Evolutionary conservation across 2,329 filamentous ascomycete genomes (phyloP), one percentile per base, ranked within the genome.

Genomic region (Lizonia empirigonia): DNA sequence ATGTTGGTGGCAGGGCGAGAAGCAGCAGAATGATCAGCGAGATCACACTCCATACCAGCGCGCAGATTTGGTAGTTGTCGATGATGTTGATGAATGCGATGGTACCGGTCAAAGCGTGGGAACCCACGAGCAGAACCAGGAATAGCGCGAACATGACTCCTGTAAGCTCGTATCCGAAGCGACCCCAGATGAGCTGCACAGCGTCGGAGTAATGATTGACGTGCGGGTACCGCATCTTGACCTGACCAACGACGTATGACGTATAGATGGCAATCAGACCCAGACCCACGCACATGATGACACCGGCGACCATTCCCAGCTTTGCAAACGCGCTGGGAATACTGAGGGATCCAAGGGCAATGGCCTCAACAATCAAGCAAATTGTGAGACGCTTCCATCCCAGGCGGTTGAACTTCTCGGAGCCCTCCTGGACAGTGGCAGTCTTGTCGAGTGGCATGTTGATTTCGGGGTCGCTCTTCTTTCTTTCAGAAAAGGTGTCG

Each of bases 121-220:
- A 88, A 38, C 83, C 85, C 68, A 88, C 85, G 56, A 88, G 80
- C 71, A 91, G 86, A 24, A 71, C 60, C 35, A 71, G 50, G 56
- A 69, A 70, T 19, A 72, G 60, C 33, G 63, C 65, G 51, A 70
- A 70, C 46, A 90, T 67, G 70, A 87, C 85, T 58, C 86, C 83
- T 0, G 85, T 85, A 37, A 83, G 76, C 46, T 74, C 70, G 29
- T 69, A 67, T 40, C 71, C 71, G 41, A 71, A 70, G 15, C 73
- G 74, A 10, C 88, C 88, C 62, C 80, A 79, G 54, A 90, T 76
- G 49, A 90, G 77, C 37, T 81, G 76, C 4, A 86, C 86, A 6
- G 85, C 87, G 60, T 90, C 87, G 22, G 85, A 85, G 70, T 90
- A 88, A 67, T 85, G 85, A 38, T 81, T 78, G 49, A 89, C 80